Evolutionary conservation across 495 filamentous ascomycete species (phyloP).

Genomic region (Coniosporium apollinis): DNA sequence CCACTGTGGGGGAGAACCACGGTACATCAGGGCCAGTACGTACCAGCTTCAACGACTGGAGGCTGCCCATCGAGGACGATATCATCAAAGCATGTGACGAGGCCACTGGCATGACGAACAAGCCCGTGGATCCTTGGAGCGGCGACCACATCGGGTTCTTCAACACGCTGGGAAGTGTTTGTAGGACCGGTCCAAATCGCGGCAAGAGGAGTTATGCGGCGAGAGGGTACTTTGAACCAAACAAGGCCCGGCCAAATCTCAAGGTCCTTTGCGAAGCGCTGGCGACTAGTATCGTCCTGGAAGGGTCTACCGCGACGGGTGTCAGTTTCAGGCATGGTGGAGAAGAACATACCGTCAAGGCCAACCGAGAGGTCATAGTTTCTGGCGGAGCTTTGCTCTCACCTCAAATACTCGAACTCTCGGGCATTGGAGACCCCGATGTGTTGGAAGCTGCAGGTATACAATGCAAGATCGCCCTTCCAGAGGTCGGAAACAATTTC

Average conservation of each 20-base stretch:
- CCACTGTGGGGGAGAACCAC: constrained; percentile 8
- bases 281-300: constrained; percentile 6
- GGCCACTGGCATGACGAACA: constrained; percentile 10
- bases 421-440: constrained; percentile 16
- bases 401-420: constrained; percentile 18
- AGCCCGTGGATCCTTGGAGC: constrained; percentile 12
- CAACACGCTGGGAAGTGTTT: not conserved
- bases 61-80: constrained; percentile 18
- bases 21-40: constrained; percentile 15
- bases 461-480: constrained; percentile 9
- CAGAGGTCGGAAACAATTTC: constrained; percentile 13
- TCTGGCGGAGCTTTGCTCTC: constrained; percentile 12
- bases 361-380: constrained; percentile 14
- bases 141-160: constrained; percentile 13
- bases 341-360: constrained; percentile 10
- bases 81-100: constrained; percentile 15
- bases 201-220: constrained; percentile 11
- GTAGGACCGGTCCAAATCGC: constrained; percentile 6
- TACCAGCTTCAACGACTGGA: constrained; percentile 18
- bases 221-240: constrained; percentile 9
- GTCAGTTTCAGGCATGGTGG: constrained; percentile 26
- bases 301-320: constrained; percentile 23
- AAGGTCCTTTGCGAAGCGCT: constrained; percentile 10
- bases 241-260: constrained; percentile 8
- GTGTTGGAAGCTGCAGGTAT: constrained; percentile 11